Conservation (phyloP, 192 early-diverging fungal species). For the Linnemannia elongata region DNA sequence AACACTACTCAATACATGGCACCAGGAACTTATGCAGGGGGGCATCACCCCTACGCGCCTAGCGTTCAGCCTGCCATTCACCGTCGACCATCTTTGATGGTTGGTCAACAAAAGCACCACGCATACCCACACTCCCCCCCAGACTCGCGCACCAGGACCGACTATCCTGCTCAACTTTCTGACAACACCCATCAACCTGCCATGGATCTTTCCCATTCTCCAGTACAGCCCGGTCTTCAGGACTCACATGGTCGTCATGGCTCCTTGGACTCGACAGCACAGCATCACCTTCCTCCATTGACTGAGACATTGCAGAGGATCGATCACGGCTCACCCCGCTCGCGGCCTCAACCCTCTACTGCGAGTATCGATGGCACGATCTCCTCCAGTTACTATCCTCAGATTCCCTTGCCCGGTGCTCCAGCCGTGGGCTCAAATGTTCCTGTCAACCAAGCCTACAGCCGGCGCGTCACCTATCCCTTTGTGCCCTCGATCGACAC, state of each 20-base stretch:
- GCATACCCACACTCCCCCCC: constrained; percentile 3
- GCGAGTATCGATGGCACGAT: not conserved
- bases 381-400: not conserved
- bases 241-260: not conserved
- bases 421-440: not conserved
- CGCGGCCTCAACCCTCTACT: not conserved
- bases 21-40: not conserved
- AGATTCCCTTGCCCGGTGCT: not conserved
- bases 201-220: not conserved
- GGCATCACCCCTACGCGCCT: constrained; percentile 5
- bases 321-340: constrained; percentile 1
- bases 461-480: constrained; percentile 49
- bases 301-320: constrained; percentile 21
- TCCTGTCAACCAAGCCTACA: constrained; percentile 20
- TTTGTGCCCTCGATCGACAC: constrained; percentile 55
- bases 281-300: constrained; percentile 17
- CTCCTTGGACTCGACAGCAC: not conserved
- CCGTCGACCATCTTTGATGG: constrained; percentile 8
- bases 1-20: constrained; percentile 13
- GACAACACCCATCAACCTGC: constrained; percentile 1
- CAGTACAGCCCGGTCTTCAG: not conserved
- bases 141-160: not conserved
- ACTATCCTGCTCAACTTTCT: constrained; percentile 2
- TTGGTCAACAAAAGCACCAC: not conserved
- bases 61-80: constrained; percentile 5